These are phyloP conservation scores for Trichophyton simii DNA, from an alignment of 2,329 filamentous ascomycete species.

Conservation along the genomic window DNA sequence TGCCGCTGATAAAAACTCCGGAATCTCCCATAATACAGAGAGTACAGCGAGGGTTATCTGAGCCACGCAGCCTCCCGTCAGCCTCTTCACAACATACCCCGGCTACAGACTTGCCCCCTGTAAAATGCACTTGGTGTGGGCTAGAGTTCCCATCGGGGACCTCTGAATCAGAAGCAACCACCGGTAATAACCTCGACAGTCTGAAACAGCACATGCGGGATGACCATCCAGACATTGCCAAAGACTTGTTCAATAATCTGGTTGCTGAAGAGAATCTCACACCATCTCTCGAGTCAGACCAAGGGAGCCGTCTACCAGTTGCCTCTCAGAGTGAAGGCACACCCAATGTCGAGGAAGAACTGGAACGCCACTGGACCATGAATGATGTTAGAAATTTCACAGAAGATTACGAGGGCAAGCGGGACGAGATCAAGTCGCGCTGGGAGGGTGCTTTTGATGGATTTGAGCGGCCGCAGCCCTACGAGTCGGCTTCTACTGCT, in stretches of 20 bases:
- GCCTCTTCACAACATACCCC: slow-evolving; percentile 5
- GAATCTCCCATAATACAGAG: neutral
- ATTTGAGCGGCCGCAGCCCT: slow-evolving; percentile 22
- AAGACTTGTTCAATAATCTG: slow-evolving; percentile 5
- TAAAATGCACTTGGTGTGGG: slow-evolving; percentile 28
- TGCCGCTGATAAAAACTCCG: neutral
- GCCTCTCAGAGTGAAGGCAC: neutral
- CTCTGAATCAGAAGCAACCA: slow-evolving; percentile 15
- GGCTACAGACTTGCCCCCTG: slow-evolving; percentile 1
- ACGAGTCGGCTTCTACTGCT: slow-evolving; percentile 20
- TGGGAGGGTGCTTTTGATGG: slow-evolving; percentile 26
- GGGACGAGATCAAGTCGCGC: slow-evolving; percentile 19
- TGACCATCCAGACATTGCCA: slow-evolving; percentile 22
- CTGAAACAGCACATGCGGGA: slow-evolving; percentile 25
- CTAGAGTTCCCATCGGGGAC: slow-evolving; percentile 21
- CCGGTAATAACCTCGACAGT: slow-evolving; percentile 18
- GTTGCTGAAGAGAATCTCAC: slow-evolving; percentile 9
- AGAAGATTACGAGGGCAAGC: slow-evolving; percentile 23
- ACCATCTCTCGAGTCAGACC: slow-evolving; percentile 6
- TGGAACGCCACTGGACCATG: slow-evolving; percentile 27
- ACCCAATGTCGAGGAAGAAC: slow-evolving; percentile 19
- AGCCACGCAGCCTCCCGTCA: slow-evolving; percentile 6
- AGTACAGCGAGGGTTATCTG: slow-evolving; percentile 1
- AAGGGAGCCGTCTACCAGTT: neutral
- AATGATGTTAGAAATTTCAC: slow-evolving; percentile 26